Conservation (phyloP, 1,284 basidiomycete species). For the Melampsora abietis-canadensis region DNA sequence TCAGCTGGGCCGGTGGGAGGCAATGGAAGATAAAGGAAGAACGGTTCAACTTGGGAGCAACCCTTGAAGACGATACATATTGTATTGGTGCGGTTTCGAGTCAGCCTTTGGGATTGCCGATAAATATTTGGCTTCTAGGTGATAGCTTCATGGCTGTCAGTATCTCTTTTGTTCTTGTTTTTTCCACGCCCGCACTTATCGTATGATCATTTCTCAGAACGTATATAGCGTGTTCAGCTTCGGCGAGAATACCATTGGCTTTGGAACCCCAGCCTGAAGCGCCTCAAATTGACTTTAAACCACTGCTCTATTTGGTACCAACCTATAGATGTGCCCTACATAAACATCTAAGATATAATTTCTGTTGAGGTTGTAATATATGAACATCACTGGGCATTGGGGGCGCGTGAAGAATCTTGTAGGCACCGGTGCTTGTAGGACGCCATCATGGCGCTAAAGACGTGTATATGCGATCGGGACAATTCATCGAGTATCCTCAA, state of each 20-base stretch:
- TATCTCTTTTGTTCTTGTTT: background rate
- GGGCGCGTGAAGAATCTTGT: too few species aligned
- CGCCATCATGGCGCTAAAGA: too few species aligned
- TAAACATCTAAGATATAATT: too few species aligned
- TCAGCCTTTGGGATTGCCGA: conserved; percentile 6
- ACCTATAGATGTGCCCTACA: too few species aligned
- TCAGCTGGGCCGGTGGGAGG: conserved; percentile 28
- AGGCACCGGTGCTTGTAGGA: too few species aligned
- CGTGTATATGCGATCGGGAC: too few species aligned
- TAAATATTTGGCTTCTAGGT: conserved; percentile 21
- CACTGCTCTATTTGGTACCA: too few species aligned
- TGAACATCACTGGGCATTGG: too few species aligned
- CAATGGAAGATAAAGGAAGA: conserved; percentile 20
- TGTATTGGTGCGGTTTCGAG: conserved; percentile 39
- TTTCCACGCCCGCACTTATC: background rate
- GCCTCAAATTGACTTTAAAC: too few species aligned
- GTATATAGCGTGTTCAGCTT: conserved; percentile 38
- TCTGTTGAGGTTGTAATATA: too few species aligned
- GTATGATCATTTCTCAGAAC: conserved; percentile 8
- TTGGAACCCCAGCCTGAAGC: background rate
- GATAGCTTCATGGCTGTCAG: conserved; percentile 38
- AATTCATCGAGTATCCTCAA: too few species aligned
- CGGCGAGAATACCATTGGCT: conserved; percentile 8
- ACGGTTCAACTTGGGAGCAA: conserved; percentile 15
- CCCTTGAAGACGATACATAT: background rate